A percentile compares a stretch with the other conserved stretches of the same genome.
phyloP scores from a whole-genome alignment of 495 filamentous ascomycete species.

The Penicillium samsonianum region DNA sequence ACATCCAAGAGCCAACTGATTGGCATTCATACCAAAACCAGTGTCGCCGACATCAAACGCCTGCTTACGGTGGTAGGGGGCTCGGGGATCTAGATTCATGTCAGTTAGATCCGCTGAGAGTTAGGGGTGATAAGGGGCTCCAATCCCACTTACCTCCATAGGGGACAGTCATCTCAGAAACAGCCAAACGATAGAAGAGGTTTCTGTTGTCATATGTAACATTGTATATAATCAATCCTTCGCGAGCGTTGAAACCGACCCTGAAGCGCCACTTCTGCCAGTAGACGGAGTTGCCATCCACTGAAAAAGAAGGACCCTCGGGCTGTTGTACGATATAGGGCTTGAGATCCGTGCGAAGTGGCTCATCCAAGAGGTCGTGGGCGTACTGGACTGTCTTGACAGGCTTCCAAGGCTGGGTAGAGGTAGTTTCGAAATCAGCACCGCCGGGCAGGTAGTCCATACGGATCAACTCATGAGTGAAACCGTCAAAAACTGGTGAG shows the following conservation, averaged over 20 bases:
- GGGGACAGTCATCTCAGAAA: slow-evolving; percentile 76
- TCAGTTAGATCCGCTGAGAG: slow-evolving; percentile 1
- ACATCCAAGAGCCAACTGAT: slow-evolving; percentile 66
- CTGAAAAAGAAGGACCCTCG: slow-evolving; percentile 69
- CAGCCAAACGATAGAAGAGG: slow-evolving; percentile 66
- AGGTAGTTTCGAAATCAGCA: slow-evolving; percentile 24
- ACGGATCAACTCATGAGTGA: slow-evolving; percentile 61
- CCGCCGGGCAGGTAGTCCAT: slow-evolving; percentile 54
- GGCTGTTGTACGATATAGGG: slow-evolving; percentile 76
- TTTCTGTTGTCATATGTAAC: slow-evolving; percentile 68
- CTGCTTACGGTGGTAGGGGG: slow-evolving; percentile 66
- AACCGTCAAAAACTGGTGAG: slow-evolving; percentile 71
- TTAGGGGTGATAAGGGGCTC: neutral
- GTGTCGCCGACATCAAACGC: slow-evolving; percentile 72
- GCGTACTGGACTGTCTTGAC: slow-evolving; percentile 58
- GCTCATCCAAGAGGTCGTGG: slow-evolving; percentile 41
- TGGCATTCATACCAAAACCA: slow-evolving; percentile 65
- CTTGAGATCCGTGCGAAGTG: slow-evolving; percentile 62
- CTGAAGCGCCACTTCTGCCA: slow-evolving; percentile 73
- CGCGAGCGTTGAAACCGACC: slow-evolving; percentile 64
- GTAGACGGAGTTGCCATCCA: slow-evolving; percentile 51
- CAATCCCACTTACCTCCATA: slow-evolving; percentile 37
- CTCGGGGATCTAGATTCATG: slow-evolving; percentile 58
- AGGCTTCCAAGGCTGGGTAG: slow-evolving; percentile 46
- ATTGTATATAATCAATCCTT: slow-evolving; percentile 64